Conservation (phyloP, 2,329 filamentous ascomycete genomes). For the Pseudocercospora pini-densiflorae region DNA sequence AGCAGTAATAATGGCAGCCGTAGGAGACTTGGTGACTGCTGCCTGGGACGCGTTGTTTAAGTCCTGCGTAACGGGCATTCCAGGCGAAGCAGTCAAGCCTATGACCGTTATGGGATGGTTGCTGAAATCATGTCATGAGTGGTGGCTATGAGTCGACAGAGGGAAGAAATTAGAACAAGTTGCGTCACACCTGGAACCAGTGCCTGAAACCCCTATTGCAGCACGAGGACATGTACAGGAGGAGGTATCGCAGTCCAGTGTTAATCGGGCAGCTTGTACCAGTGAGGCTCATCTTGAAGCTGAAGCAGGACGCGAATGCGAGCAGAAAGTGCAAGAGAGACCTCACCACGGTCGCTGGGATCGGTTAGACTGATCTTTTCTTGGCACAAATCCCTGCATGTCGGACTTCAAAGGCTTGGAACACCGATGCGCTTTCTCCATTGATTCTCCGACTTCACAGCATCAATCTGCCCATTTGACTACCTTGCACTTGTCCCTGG, state of each 20-base stretch:
- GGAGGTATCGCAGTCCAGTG: slow-evolving; percentile 1
- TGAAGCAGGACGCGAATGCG: slow-evolving; percentile 10
- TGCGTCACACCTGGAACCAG: slow-evolving; percentile 6
- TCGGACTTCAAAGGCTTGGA: neutral
- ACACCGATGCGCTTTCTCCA: neutral
- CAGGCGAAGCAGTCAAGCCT: slow-evolving; percentile 10
- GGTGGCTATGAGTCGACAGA: slow-evolving; percentile 9
- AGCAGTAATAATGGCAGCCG: neutral
- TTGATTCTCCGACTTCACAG: neutral
- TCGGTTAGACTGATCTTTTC: neutral
- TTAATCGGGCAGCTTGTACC: slow-evolving; percentile 5
- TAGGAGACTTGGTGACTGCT: slow-evolving; percentile 9
- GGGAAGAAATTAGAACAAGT: slow-evolving; percentile 2
- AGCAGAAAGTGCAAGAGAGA: neutral
- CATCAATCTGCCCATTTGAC: neutral
- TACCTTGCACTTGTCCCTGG: no score
- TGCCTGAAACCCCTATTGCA: neutral
- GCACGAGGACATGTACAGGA: neutral
- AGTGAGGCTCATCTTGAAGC: slow-evolving; percentile 9
- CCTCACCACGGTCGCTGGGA: neutral
- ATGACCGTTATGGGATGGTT: neutral
- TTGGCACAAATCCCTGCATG: neutral
- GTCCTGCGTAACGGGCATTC: slow-evolving; percentile 11
- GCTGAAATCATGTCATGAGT: slow-evolving; percentile 7
- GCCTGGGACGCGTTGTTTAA: slow-evolving; percentile 6